Evolutionary conservation across 306 rosid genomes (phyloP).

Genomic region (Vigna unguiculata): DNA sequence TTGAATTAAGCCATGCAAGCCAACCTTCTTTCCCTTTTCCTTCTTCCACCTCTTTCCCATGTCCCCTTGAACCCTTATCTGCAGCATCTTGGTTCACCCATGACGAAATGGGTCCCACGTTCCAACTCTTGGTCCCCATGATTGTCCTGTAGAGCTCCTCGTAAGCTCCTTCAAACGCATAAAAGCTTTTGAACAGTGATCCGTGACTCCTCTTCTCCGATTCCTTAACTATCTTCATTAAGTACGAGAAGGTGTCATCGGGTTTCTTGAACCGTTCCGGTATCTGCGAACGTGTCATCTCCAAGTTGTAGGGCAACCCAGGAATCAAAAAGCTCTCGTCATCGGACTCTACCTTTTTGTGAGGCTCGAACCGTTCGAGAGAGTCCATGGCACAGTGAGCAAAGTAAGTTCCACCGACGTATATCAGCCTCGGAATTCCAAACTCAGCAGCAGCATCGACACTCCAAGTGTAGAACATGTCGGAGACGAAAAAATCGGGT

Average conservation of each 20-base stretch:
- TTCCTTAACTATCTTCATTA: not conserved
- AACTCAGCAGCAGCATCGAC: not conserved
- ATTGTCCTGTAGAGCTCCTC: not conserved
- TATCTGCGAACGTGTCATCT: conserved; percentile 19
- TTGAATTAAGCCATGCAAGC: conserved; percentile 18
- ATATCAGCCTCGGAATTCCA: not conserved
- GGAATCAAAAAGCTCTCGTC: conserved; percentile 3
- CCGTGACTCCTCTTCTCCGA: not conserved
- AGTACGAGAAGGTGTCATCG: not conserved
- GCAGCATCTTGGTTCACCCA: conserved; percentile 10
- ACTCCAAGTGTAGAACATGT: conserved; percentile 11
- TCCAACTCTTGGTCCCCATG: conserved; percentile 9
- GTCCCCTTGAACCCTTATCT: not conserved
- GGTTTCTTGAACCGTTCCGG: not conserved
- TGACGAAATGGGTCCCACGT: conserved; percentile 1
- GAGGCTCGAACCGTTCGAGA: conserved; percentile 12
- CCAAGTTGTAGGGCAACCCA: conserved; percentile 4
- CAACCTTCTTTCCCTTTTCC: not conserved
- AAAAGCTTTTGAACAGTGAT: conserved; percentile 12
- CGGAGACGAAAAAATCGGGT: conserved; percentile 19
- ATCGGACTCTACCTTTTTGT: not conserved
- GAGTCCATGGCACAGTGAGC: conserved; percentile 14
- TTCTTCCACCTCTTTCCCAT: not conserved
- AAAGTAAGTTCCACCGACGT: conserved; percentile 12
- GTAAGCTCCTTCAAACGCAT: not conserved